Conservation (phyloP, 176 grass and related monocot species). For the Phoenix roebelenii region DNA sequence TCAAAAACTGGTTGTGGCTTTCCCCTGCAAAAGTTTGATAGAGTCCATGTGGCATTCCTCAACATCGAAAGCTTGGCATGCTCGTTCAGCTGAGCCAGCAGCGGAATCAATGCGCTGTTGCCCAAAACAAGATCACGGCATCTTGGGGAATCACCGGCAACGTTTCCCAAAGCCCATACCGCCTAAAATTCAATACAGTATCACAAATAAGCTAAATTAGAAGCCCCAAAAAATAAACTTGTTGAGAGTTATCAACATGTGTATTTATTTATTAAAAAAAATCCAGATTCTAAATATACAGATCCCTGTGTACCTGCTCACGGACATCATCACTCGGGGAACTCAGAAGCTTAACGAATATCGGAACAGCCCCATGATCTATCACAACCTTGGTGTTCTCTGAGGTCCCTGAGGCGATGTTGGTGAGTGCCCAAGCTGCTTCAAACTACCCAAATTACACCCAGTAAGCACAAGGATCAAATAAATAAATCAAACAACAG, state of each 20-base stretch:
- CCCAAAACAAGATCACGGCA: constrained; percentile 80
- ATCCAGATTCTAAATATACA: too few relatives aligned
- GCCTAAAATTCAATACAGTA: constrained; percentile 27
- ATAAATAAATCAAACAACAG: neutral
- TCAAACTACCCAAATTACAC: constrained; percentile 55
- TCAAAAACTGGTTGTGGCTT: constrained; percentile 86
- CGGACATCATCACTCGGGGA: constrained; percentile 80
- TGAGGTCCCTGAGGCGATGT: constrained; percentile 89
- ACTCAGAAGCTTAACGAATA: constrained; percentile 77
- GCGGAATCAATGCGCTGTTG: constrained; percentile 46
- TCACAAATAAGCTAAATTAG: neutral
- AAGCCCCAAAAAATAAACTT: neutral
- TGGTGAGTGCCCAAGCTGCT: constrained; percentile 90
- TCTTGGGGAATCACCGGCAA: constrained; percentile 86
- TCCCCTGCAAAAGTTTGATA: constrained; percentile 89
- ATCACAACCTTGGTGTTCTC: constrained; percentile 89
- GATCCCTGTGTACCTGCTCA: constrained; percentile 38
- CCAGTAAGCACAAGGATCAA: neutral
- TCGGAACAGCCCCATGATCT: constrained; percentile 69
- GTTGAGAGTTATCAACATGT: too few relatives aligned
- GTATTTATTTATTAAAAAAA: too few relatives aligned
- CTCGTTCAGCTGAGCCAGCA: constrained; percentile 82
- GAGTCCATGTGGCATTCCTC: constrained; percentile 91
- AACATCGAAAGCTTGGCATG: constrained; percentile 90
- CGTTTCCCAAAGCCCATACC: constrained; percentile 94